Base-by-base conservation (phyloP, 1,139 yeast genomes). In the Spencermartinsiella ligniputridi region DNA sequence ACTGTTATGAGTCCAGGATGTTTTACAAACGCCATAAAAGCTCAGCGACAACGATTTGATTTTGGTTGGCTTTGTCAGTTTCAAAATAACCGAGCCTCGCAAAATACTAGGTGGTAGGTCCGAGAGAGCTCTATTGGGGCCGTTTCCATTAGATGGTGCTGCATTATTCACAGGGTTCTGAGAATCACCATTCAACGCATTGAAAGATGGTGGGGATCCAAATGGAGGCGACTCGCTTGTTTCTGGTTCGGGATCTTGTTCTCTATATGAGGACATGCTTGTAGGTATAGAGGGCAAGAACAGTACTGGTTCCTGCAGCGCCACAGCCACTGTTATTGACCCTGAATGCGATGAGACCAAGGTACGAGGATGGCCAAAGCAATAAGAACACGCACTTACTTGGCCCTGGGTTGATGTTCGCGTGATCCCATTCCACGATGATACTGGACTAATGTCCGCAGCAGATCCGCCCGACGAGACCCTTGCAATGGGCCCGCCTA, bases 31-130 rank as follows among this genome's bases (percentile, higher is more conserved):
- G 2, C 96, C 96, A 53, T 74, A 75, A 57, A 89, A 79, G 1
- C 72, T 67, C 44, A 89, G 68, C 5, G 72, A 63, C 6, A 89
- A 74, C 34, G 76, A 68, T 63, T 83, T 86, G 52, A 89, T 69
- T 60, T 79, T 84, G 33, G 83, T 73, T 0, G 94, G 84, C 58
- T 87, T 88, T 42, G 81, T 59, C 1, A 89, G 75, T 46, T 92
- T 72, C 15, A 89, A 52, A 40, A 81, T 76, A n/a, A 89, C 69
- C 16, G 89, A 79, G 0, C 97, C 97, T 44, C 96, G 70, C 36
- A 89, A 68, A 27, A 88, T 66, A 1, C 89, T 74, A 0, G 95
- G 94, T 2, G 90, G 88, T 41, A 83, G 64, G 16, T 77, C 79
- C 21, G 54, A 47, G 15, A 30, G 41, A 2, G 37, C 30, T 17